Evolutionary conservation across 495 filamentous ascomycete species (phyloP), one percentile per base, ranked within the genome.

Genomic region (Aspergillus biplanus): DNA sequence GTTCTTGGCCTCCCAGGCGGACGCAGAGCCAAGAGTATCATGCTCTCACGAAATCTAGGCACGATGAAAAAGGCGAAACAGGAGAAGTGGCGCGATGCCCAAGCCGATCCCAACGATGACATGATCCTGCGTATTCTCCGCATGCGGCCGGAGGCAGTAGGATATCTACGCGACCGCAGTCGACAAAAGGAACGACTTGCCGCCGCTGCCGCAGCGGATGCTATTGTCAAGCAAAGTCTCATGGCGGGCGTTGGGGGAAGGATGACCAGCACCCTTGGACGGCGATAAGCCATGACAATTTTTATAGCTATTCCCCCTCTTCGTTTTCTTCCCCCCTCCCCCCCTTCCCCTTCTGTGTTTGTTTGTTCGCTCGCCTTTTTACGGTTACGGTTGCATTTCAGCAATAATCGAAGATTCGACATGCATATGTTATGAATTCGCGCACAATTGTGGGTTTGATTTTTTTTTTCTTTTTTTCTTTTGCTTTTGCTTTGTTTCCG

Each of bases 51-150:
- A 34, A 99, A 99, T 71, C 78, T 99, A 35, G 94, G 95, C 44
- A 98, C 96, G 11, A 98, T 99, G 92, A 87, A 83, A 69, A 91
- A 93, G 70, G 91, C 90, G 49, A 99, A 99, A 69, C 92, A 95
- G 72, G 94, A 97, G 75, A 97, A 97, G 76, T 83, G 95, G 56
- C 92, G 91, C 64, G 94, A 97, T 71, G 91, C 91, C 12, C 95
- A 99, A 73, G 94, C 96, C 4, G 96, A 98, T 67, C 93, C 96
- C 7, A 97, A 90, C 72, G 95, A 99, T 72, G 95, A 99, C 72
- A 97, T 98, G 91, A 98, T 99, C 64, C 77, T 99, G 44, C 85
- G 95, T 13, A 98, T 99, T 64, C 74, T 99, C 66, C 86, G 95
- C 53, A 99, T 99, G 95, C 82, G 95, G 53, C 93, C 93, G 15